Evolutionary conservation across 163 green algal genomes (phyloP), one percentile per base, ranked within the genome.

Genomic region (Prototheca cutis): DNA sequence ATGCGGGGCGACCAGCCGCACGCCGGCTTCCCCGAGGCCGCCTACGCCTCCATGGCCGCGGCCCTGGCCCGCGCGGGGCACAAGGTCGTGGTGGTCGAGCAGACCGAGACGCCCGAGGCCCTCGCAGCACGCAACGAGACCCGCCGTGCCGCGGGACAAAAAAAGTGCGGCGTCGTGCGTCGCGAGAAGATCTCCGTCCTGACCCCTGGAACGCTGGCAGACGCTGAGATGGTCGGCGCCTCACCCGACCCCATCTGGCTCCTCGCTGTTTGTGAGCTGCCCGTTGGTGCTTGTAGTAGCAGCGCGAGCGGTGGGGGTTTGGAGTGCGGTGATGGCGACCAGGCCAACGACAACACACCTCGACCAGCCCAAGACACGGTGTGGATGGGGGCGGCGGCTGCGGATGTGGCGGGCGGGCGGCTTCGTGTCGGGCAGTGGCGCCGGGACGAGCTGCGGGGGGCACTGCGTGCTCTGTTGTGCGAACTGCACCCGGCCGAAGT

Each of bases 91-190:
- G 67, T 76, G 10, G 42, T 76, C 2, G 69, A 74, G 40, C 83
- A 93, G 80, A 89, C 76, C 6, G 91, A 98, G 77, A 98, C 91
- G 0, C 91, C 91, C 7, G 89, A 90, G 40, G 70, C 84, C 79
- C 77, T 97, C 7, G 70, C 67, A 33, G 65, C 71, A 23, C 75
- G 87, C 51, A 97, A 96, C 61, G 78, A 82, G 49, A 55, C 83
- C 61, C 78, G 76, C 8, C 67, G 72, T 54, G 65, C 49, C 29
- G 17, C 48, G 24, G 78, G 79, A 3, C 27, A 73, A 40, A 67
- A 71, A 21, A 69, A 64, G 55, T 68, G 33, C n/a, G n/a, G n/a
- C 25, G 81, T 93, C 57, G 90, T 97, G 42, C 71, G 72, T 40
- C 77, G 88, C 13, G 85, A 91, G 58, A 76, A 79, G 58, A 85